Base-by-base conservation (phyloP, 148 eudicot species). In the Limonium bicolor region DNA sequence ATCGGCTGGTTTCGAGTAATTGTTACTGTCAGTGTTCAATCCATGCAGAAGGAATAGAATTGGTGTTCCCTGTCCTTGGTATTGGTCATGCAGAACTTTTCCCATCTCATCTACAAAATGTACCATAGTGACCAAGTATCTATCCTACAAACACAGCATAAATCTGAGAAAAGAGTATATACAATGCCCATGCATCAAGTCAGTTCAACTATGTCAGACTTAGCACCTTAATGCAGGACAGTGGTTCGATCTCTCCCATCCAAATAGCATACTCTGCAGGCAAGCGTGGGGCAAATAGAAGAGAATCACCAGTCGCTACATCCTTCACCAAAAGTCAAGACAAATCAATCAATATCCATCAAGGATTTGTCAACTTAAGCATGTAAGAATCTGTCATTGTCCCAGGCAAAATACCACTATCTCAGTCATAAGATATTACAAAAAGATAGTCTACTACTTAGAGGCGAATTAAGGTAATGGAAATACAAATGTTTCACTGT, bases 211-310 rank as follows among this genome's bases (percentile, higher is more conserved):
- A 18, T 53, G 28, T 68, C 58, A n/a, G n/a, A n/a, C n/a, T n/a
- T n/a, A n/a, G n/a, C n/a, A 83, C 97, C 92, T 69, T 74, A 59
- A 71, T 63, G 53, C 61, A 59, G 21, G 92, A 70, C 27, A 60
- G 39, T 31, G 78, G 69, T 61, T 83, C 68, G 63, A 80, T 80
- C 69, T 80, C 77, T 58, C 97, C 97, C 66, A 80, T 31, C 97
- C 97, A 88, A 54, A 88, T 81, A 50, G 94, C 97, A 77, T 88
- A 88, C 2, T 83, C 97, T 60, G 69, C 54, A 37, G 92, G 75
- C 61, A 88, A 61, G 31, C 84, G 70, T 20, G 97, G 94, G 57
- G 78, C 74, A 70, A 88, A 88, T 17, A 88, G 70, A 40, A 88
- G 57, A 21, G 92, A 80, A 23, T 77, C 67, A 51, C 97, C 92